Evolutionary conservation across 106 monocot species (phyloP), one percentile per base, ranked within the genome.

Genomic region (Allium sativum): DNA sequence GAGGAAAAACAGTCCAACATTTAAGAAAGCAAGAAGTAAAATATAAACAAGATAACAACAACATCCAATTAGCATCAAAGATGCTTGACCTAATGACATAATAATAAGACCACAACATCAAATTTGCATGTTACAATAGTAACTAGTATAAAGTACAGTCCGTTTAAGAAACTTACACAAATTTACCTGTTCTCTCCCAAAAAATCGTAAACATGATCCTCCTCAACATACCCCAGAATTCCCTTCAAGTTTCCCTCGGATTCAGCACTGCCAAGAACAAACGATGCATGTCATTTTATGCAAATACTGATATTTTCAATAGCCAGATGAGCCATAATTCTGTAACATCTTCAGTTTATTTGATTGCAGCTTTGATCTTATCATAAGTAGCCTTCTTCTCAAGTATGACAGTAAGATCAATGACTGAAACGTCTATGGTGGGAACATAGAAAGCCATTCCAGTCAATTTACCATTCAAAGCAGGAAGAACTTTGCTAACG

Each of bases 401-500:
- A 11, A 81, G 62, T 60, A 80, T 88, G 11, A 78, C 80, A 44
- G 89, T 89, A 50, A 89, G 84, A 68, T 84, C 84, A 12, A 89
- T 75, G 15, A 89, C 88, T 8, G 88, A 88, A 40, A 88, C 88
- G 68, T 88, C 81, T 0, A 88, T 75, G 17, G 88, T 88, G 8
- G 88, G 88, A 11, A 84, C 88, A 57, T 84, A 78, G 84, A 89
- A 84, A 22, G 84, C 45, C 89, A 89, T 89, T 7, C 89, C 81
- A 11, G 89, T 89, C 18, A 89, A 56, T 48, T 89, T 89, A 8
- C 89, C 84, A 48, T 84, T 84, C 69, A 89, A 66, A 55, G 75
- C 74, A 44, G 94, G 94, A 16, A 95, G 94, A 52, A 95, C 94
- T 59, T 95, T 95, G 1, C 94, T 86, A 48, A 88, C 93, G 60